Evolutionary conservation across 441 rosid genomes (phyloP).

Genomic region (Corymbia citriodora): DNA sequence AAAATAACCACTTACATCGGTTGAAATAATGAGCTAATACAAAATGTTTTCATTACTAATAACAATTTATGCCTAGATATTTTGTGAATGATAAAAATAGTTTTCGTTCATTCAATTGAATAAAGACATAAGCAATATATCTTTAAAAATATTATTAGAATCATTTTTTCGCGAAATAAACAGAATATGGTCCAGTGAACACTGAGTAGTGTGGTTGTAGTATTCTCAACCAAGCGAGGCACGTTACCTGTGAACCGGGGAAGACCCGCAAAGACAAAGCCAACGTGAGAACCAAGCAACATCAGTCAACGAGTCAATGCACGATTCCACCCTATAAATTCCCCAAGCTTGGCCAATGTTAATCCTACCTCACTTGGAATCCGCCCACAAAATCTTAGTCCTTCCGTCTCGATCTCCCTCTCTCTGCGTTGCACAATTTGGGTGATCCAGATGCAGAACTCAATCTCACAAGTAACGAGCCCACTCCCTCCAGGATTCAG

Average conservation of each 20-base stretch:
- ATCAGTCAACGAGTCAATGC: background rate
- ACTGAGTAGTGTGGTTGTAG: background rate
- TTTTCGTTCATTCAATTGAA: too few relatives aligned
- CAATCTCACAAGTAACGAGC: background rate
- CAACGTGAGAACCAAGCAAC: background rate
- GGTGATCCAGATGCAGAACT: background rate
- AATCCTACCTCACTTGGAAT: background rate
- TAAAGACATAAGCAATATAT: too few relatives aligned
- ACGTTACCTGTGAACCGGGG: background rate
- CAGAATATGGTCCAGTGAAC: background rate
- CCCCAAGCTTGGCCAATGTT: background rate
- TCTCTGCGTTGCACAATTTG: background rate
- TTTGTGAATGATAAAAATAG: too few relatives aligned
- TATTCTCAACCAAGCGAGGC: background rate
- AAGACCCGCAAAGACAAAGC: background rate
- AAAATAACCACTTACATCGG: too few relatives aligned
- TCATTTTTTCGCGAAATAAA: background rate
- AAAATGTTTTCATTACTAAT: too few relatives aligned
- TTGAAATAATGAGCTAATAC: too few relatives aligned
- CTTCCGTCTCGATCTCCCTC: too few relatives aligned
- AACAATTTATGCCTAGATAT: too few relatives aligned
- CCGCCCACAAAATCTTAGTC: too few relatives aligned
- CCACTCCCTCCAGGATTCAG: background rate
- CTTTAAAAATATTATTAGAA: too few relatives aligned
- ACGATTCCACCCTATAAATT: background rate